Conservation (phyloP, 1,139 yeast species). For the Komagataea norvegica region DNA sequence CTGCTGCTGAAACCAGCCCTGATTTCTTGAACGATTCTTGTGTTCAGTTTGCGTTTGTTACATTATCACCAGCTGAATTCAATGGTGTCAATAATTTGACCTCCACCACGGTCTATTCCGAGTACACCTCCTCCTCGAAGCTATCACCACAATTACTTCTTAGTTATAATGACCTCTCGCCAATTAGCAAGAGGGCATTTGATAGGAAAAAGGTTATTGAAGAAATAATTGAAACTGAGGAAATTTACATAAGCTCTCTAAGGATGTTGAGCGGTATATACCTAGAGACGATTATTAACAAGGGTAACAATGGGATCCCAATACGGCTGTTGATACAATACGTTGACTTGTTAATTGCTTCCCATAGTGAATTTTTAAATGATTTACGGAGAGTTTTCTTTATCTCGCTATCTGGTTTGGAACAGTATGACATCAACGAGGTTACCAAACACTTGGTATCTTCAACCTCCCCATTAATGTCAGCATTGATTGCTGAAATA, state of each 20-base stretch:
- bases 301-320: constrained; percentile 27
- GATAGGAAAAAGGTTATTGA: constrained; percentile 37
- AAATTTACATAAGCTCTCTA: constrained; percentile 40
- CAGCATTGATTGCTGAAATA: constrained; percentile 29
- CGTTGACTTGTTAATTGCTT: constrained; percentile 22
- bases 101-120: constrained; percentile 3
- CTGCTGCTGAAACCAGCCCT: constrained; percentile 1
- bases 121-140: constrained; percentile 20
- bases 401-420: constrained; percentile 7
- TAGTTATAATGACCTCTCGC: constrained; percentile 14
- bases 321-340: constrained; percentile 20
- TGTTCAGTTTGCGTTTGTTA: constrained; percentile 12
- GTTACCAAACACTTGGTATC: constrained; percentile 6
- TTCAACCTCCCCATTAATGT: constrained; percentile 20
- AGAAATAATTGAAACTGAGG: constrained; percentile 47
- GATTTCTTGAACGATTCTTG: constrained; percentile 13
- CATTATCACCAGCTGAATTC: constrained; percentile 10
- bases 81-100: not conserved
- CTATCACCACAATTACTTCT: constrained; percentile 15
- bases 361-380: constrained; percentile 25
- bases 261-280: constrained; percentile 33
- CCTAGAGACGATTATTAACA: constrained; percentile 19
- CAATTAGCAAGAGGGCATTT: constrained; percentile 22
- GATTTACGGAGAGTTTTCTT: constrained; percentile 22
- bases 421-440: constrained; percentile 5